Conservation (phyloP, 1,284 basidiomycete genomes). For the Xerocomus cyaneibrunnescens region DNA sequence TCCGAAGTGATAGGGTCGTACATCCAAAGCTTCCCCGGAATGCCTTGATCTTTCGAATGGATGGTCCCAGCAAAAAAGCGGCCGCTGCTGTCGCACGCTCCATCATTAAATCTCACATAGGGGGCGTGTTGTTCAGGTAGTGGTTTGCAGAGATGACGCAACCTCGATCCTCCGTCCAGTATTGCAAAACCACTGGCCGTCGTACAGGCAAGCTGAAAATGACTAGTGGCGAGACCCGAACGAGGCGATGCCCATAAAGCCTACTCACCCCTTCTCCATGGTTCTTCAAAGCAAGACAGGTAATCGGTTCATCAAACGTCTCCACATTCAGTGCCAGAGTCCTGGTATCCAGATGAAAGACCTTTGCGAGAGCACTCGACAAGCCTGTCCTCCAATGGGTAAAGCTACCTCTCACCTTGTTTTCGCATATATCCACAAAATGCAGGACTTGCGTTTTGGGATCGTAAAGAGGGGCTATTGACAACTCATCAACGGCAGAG, state of each 20-base stretch:
- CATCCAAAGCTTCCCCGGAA: constrained; percentile 59
- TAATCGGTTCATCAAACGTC: constrained; percentile 27
- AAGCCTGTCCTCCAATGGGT: constrained; percentile 27
- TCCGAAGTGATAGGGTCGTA: constrained; percentile 51
- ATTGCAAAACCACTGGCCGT: constrained; percentile 24
- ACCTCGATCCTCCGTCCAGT: constrained; percentile 14
- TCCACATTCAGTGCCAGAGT: constrained; percentile 15
- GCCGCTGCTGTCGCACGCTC: not conserved
- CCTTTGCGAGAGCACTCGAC: constrained; percentile 11
- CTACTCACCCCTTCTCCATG: not conserved
- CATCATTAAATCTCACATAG: constrained; percentile 66
- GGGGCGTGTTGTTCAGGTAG: constrained; percentile 42
- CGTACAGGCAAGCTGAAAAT: constrained; percentile 20
- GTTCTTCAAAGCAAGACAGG: constrained; percentile 23
- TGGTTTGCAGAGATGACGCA: constrained; percentile 43
- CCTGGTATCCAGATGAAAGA: constrained; percentile 25
- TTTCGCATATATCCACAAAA: constrained; percentile 65
- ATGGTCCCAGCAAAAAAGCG: constrained; percentile 32
- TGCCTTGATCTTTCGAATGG: constrained; percentile 45
- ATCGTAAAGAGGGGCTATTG: constrained; percentile 62
- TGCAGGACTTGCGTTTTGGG: constrained; percentile 51
- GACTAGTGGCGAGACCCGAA: not conserved
- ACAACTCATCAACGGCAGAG: constrained; percentile 9
- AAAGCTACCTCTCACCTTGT: constrained; percentile 47
- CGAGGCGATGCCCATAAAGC: not conserved